Base-by-base conservation (phyloP, 2,329 filamentous ascomycete species). In the Nothophoma quercina region DNA sequence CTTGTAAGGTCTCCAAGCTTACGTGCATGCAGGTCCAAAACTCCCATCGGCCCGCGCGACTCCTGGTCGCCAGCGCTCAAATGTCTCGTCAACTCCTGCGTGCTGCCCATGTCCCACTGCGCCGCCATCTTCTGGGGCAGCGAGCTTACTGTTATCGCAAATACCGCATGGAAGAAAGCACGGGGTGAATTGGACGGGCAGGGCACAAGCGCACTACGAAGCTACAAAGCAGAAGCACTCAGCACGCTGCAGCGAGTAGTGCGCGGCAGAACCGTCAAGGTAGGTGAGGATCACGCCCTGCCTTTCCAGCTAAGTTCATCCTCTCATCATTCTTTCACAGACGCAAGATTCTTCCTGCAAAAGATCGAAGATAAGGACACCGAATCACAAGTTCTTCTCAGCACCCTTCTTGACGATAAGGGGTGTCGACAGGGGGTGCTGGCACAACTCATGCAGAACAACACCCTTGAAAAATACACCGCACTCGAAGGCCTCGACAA, bases 91-190 rank as follows among this genome's bases (percentile, higher is more conserved):
- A 65, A 68, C 54, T 62, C 65, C 12, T 77, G 75, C 22, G 56
- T 78, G 15, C 64, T 74, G 15, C 71, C 75, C 10, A 70, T 80
- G 40, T 65, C 72, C 9, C 75, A 79, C 52, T 73, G 75, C 9
- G 63, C 75, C 3, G 76, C 75, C 33, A 66, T 79, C 18, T 78
- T 78, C 58, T 79, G 77, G 76, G 73, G 72, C 13, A 56, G 69
- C 8, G 67, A 75, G 9, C 62, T 77, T 18, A 55, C 67, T 8
- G 65, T 76, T 10, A 62, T 78, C 6, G 72, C 77, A 58, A 79
- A 79, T 50, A 44, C 75, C 12, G 71, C 73, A 5, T 80, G 77
- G 77, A 64, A 57, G 12, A 72, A 71, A 41, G 69, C 67, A 5
- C 65, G 68, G 8, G 70, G 67, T 13, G 61, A 67, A 10, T 51